phyloP scores from a whole-genome alignment of 1,284 basidiomycete species.

The Trichosporon sp. region DNA sequence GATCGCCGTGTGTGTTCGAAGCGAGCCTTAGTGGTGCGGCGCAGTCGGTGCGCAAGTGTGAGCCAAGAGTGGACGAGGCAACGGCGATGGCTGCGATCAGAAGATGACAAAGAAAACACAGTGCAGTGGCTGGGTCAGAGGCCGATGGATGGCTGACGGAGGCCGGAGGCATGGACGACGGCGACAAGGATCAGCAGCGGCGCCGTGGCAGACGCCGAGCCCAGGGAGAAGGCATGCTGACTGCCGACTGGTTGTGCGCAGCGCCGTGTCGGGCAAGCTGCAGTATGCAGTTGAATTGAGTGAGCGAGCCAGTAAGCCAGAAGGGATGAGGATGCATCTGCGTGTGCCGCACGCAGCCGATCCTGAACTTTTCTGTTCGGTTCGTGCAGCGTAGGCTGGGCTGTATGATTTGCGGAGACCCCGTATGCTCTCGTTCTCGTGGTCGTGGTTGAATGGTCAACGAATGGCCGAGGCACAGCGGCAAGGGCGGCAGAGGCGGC shows the following conservation, averaged over 20 bases:
- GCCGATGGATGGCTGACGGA: too few species aligned
- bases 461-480: not conserved
- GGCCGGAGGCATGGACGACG: not conserved
- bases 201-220: too few species aligned
- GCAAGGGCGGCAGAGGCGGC: not conserved
- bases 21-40: not conserved
- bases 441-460: too few species aligned
- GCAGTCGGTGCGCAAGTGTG: not conserved
- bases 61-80: not conserved
- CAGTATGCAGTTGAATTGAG: not conserved
- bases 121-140: not conserved
- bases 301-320: too few species aligned
- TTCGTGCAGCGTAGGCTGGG: too few species aligned
- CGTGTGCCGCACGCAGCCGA: not conserved
- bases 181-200: not conserved
- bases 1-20: not conserved
- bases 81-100: not conserved
- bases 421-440: not conserved
- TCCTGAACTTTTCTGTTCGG: too few species aligned
- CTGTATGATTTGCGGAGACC: not conserved
- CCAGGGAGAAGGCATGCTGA: too few species aligned
- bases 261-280: too few species aligned
- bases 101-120: not conserved
- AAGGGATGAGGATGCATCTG: not conserved
- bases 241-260: too few species aligned